Evolutionary conservation across 2,329 filamentous ascomycete species (phyloP).

Genomic region (Fusarium nygamai): DNA sequence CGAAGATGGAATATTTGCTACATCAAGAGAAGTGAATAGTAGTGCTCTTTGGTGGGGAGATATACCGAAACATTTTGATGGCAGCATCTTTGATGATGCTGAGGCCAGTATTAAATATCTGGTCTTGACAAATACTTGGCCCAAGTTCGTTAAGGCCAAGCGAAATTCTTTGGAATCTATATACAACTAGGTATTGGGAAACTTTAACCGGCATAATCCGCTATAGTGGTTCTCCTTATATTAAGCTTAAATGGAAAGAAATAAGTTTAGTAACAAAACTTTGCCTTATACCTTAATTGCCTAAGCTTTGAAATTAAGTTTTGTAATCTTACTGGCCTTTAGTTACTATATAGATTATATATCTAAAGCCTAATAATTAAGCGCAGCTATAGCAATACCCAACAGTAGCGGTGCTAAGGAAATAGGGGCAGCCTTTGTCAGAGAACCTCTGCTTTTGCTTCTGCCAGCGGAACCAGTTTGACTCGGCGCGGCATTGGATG

Average conservation of each 20-base stretch:
- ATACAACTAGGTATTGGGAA: neutral
- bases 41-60: constrained; percentile 51
- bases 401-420: neutral
- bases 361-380: no score
- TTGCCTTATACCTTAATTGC: no score
- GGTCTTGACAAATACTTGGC: constrained; percentile 75
- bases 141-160: constrained; percentile 60
- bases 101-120: constrained; percentile 72
- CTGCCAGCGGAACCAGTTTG: neutral
- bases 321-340: no score
- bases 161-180: neutral
- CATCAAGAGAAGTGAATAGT: neutral
- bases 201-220: neutral
- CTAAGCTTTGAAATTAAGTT: no score
- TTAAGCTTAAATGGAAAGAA: no score
- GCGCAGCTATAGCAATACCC: neutral
- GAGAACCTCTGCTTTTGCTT: neutral
- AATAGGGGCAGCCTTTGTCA: neutral
- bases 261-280: no score
- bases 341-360: no score
- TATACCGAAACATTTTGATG: constrained; percentile 60
- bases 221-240: no score
- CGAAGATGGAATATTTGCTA: neutral
- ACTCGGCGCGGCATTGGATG: neutral
- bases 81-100: constrained; percentile 66